These are phyloP conservation scores for Aspergillus cavernicola DNA, from an alignment of 495 filamentous ascomycete species.

Conservation along the genomic window DNA sequence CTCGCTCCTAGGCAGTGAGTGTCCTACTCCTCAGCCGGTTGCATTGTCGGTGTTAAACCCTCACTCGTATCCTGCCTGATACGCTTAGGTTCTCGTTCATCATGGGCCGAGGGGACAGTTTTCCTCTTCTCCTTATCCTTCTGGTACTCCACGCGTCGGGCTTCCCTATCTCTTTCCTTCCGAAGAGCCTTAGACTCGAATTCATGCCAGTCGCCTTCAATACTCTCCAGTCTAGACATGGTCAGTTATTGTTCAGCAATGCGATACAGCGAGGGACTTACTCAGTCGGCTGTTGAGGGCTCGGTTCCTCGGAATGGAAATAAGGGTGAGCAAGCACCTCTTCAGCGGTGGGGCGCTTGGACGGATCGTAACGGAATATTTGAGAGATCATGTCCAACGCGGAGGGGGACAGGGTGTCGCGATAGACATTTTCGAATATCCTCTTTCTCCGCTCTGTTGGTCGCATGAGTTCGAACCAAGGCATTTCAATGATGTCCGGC, in stretches of 20 bases:
- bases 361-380: slow-evolving; percentile 87
- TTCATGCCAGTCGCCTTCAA: slow-evolving; percentile 98
- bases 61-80: slow-evolving; percentile 22
- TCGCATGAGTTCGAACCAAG: slow-evolving; percentile 90
- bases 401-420: slow-evolving; percentile 63
- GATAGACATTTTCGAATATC: slow-evolving; percentile 81
- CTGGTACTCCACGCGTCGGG: slow-evolving; percentile 54
- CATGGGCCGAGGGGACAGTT: slow-evolving; percentile 26
- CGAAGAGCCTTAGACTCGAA: slow-evolving; percentile 95
- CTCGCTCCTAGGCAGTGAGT: background rate
- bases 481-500: slow-evolving; percentile 85
- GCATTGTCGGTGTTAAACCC: background rate
- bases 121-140: slow-evolving; percentile 53
- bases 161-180: slow-evolving; percentile 86
- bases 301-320: slow-evolving; percentile 79
- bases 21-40: slow-evolving; percentile 2
- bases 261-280: slow-evolving; percentile 46
- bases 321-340: slow-evolving; percentile 88
- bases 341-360: slow-evolving; percentile 75
- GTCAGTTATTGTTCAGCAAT: slow-evolving; percentile 12
- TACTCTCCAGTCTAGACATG: slow-evolving; percentile 62
- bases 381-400: slow-evolving; percentile 77
- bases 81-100: slow-evolving; percentile 41
- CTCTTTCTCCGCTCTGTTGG: slow-evolving; percentile 70
- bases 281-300: slow-evolving; percentile 75